A percentile compares a stretch with the other conserved stretches of the same genome.
Evolutionary conservation across 1,284 basidiomycete genomes (phyloP).

Genomic region (Lignosus rhinocerotis): DNA sequence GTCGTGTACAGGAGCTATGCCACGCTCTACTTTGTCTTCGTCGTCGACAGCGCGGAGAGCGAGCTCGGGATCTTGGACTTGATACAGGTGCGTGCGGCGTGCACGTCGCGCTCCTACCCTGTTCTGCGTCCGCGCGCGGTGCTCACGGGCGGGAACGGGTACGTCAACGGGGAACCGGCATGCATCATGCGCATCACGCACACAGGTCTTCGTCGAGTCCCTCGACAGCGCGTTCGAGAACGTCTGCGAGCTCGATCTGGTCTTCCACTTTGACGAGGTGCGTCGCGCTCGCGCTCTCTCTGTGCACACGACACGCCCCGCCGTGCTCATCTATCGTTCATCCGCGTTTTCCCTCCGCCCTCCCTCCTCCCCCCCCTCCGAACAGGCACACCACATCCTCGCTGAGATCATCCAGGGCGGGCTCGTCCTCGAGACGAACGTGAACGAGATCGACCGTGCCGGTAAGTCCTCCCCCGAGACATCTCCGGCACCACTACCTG

Average conservation of each 20-base stretch:
- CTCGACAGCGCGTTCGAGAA: constrained; percentile 97
- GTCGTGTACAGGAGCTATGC: constrained; percentile 89
- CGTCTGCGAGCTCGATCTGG: constrained; percentile 97
- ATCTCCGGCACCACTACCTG: constrained; percentile 1
- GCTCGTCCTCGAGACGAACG: constrained; percentile 96
- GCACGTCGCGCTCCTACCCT: not conserved
- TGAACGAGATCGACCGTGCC: constrained; percentile 83
- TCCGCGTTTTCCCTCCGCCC: not conserved
- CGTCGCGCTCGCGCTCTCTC: constrained; percentile 19
- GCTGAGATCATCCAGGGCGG: constrained; percentile 97
- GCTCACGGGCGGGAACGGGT: not conserved
- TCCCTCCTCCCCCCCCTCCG: constrained; percentile 9
- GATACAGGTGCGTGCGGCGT: constrained; percentile 76
- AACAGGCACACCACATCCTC: constrained; percentile 89
- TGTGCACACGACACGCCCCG: not conserved
- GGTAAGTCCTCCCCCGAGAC: constrained; percentile 47
- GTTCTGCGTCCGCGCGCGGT: not conserved
- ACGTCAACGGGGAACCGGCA: not conserved
- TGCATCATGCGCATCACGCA: not conserved
- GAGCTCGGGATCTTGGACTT: constrained; percentile 96
- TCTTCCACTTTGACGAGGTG: constrained; percentile 98
- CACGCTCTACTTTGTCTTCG: constrained; percentile 96
- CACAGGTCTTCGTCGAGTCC: constrained; percentile 93
- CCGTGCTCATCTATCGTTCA: not conserved
- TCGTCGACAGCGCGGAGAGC: constrained; percentile 93